These are phyloP conservation scores for Aspergillus viridinutans DNA, from an alignment of 2,329 filamentous ascomycete species.

Conservation along the genomic window DNA sequence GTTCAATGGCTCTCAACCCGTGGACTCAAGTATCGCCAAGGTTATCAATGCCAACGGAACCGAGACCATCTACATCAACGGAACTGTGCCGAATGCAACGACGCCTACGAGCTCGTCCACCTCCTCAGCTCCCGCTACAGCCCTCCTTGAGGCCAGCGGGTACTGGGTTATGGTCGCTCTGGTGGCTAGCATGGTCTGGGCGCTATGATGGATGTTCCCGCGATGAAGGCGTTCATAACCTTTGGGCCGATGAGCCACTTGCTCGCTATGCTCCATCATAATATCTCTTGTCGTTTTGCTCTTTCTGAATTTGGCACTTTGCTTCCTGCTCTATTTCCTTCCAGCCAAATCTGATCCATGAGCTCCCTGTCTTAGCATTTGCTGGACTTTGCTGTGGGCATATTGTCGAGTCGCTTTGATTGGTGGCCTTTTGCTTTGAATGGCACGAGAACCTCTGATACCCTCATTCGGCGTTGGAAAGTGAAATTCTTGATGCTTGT, in stretches of 20 bases:
- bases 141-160: slow-evolving; percentile 29
- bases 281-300: neutral
- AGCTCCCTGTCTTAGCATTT: neutral
- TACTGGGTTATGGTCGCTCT: slow-evolving; percentile 41
- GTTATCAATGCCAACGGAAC: slow-evolving; percentile 42
- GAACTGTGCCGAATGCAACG: slow-evolving; percentile 44
- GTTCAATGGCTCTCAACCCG: slow-evolving; percentile 38
- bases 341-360: neutral
- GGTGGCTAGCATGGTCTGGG: slow-evolving; percentile 32
- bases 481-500: neutral
- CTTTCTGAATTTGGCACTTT: neutral
- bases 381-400: neutral
- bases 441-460: slow-evolving; percentile 2
- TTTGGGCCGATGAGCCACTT: neutral
- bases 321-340: neutral
- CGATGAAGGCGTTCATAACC: neutral
- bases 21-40: slow-evolving; percentile 37
- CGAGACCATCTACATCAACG: slow-evolving; percentile 45
- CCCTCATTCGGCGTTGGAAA: neutral
- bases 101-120: slow-evolving; percentile 32
- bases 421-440: slow-evolving; percentile 5
- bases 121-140: slow-evolving; percentile 15
- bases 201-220: slow-evolving; percentile 17
- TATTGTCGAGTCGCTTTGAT: neutral
- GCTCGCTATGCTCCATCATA: neutral